phyloP scores from a whole-genome alignment of 31 red algal genomes.

The Asparagopsis taxiformis region DNA sequence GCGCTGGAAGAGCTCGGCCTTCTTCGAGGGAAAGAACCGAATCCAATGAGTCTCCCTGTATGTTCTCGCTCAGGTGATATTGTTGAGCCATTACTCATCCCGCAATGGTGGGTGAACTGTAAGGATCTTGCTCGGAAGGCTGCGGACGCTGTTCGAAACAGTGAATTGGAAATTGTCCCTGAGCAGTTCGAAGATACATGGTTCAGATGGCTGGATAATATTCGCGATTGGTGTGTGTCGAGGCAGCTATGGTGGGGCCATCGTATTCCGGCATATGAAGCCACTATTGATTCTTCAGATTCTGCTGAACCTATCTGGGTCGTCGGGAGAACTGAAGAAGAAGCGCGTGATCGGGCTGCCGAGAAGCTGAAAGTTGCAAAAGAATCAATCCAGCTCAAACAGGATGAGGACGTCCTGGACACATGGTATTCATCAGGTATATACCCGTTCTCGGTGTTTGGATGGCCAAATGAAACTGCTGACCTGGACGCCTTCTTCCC shows the following conservation, averaged over 20 bases:
- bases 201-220: conserved; percentile 86
- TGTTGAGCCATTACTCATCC: conserved; percentile 88
- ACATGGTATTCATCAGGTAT: conserved; percentile 99
- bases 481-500: conserved; percentile 92
- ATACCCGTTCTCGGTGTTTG: conserved; percentile 97
- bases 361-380: conserved; percentile 25
- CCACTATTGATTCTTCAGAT: conserved; percentile 38
- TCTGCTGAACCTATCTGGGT: conserved; percentile 51
- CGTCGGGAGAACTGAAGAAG: conserved; percentile 82
- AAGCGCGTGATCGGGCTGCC: conserved; percentile 68
- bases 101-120: conserved; percentile 98
- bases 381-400: conserved; percentile 51
- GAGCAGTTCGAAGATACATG: neutral
- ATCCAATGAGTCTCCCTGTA: conserved; percentile 86
- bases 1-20: conserved; percentile 73
- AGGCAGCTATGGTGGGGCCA: conserved; percentile 99
- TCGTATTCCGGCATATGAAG: conserved; percentile 93
- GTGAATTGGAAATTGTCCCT: conserved; percentile 25
- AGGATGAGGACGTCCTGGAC: conserved; percentile 99
- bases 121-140: conserved; percentile 74
- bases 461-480: conserved; percentile 85
- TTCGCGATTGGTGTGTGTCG: conserved; percentile 95
- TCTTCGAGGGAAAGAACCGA: conserved; percentile 84
- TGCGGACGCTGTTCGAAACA: conserved; percentile 39
- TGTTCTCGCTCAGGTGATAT: conserved; percentile 98